A percentile compares a stretch with the other conserved stretches of the same genome.
These are phyloP conservation scores for Tolypocladium tundrense DNA, from an alignment of 2,329 filamentous ascomycete genomes.

Conservation along the genomic window DNA sequence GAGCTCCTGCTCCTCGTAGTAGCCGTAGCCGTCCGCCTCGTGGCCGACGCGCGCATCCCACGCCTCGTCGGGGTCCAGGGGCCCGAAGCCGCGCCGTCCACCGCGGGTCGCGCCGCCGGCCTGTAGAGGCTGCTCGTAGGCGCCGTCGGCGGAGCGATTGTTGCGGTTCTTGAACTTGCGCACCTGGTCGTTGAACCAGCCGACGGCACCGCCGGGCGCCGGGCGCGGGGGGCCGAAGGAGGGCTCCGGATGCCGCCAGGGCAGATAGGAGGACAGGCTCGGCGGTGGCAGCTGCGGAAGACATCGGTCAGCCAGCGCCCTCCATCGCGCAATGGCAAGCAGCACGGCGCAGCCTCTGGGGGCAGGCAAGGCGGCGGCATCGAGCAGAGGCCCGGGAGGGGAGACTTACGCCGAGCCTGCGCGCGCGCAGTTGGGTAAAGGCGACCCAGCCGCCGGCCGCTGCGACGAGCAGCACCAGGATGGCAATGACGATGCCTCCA, in stretches of 20 bases:
- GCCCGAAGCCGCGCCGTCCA: constrained; percentile 49
- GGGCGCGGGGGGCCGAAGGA: constrained; percentile 42
- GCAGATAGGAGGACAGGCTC: constrained; percentile 56
- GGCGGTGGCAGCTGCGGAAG: constrained; percentile 55
- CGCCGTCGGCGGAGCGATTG: constrained; percentile 56
- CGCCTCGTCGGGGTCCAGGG: constrained; percentile 72
- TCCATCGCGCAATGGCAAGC: not conserved
- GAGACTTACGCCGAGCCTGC: constrained; percentile 55
- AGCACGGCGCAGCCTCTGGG: not conserved
- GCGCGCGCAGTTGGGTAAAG: constrained; percentile 63
- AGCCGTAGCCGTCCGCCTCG: constrained; percentile 58
- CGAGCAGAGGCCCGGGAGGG: not conserved
- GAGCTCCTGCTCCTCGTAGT: constrained; percentile 70
- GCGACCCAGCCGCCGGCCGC: constrained; percentile 55
- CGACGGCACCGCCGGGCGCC: constrained; percentile 51
- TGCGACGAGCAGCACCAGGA: constrained; percentile 51
- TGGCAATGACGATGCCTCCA: constrained; percentile 62
- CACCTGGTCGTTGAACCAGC: constrained; percentile 63
- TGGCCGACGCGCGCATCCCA: constrained; percentile 75
- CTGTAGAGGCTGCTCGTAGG: constrained; percentile 54
- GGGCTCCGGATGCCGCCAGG: constrained; percentile 46
- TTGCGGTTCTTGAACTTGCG: constrained; percentile 54
- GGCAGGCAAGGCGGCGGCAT: not conserved
- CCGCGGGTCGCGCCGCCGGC: constrained; percentile 27
- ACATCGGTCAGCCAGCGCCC: not conserved